phyloP scores from a whole-genome alignment of 768 basidiomycete species.

The Podaxis sp. region DNA sequence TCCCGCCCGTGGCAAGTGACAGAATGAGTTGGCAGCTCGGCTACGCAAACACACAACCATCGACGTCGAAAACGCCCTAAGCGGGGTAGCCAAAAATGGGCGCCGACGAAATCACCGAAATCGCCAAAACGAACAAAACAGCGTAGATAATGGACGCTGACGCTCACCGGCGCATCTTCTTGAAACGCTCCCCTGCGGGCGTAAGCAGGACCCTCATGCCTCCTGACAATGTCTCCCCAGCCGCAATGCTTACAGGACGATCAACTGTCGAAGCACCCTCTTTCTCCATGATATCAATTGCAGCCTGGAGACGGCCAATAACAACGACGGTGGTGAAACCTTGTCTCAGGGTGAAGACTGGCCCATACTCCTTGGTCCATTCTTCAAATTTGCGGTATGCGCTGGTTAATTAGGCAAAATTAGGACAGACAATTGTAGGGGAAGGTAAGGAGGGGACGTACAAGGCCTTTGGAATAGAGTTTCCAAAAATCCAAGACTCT shows the following conservation, averaged over 20 bases:
- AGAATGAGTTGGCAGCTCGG: background rate
- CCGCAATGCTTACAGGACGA: slow-evolving; percentile 53
- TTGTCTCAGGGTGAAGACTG: slow-evolving; percentile 54
- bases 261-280: slow-evolving; percentile 58
- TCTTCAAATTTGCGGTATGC: slow-evolving; percentile 53
- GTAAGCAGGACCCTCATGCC: slow-evolving; percentile 58
- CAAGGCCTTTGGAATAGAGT: slow-evolving; percentile 39
- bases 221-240: slow-evolving; percentile 56
- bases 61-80: background rate
- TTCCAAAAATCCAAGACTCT: slow-evolving; percentile 36
- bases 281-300: slow-evolving; percentile 66
- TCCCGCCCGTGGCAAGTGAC: background rate
- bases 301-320: slow-evolving; percentile 51
- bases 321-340: slow-evolving; percentile 45
- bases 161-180: slow-evolving; percentile 55
- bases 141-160: background rate
- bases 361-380: slow-evolving; percentile 61
- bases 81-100: no score
- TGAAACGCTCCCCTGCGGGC: slow-evolving; percentile 55
- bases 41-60: background rate
- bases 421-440: background rate
- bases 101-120: no score
- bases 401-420: slow-evolving; percentile 20
- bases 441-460: slow-evolving; percentile 20
- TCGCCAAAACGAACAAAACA: no score